Evolutionary conservation across 768 basidiomycete genomes (phyloP).

Genomic region (Xerocomellus intermedius): DNA sequence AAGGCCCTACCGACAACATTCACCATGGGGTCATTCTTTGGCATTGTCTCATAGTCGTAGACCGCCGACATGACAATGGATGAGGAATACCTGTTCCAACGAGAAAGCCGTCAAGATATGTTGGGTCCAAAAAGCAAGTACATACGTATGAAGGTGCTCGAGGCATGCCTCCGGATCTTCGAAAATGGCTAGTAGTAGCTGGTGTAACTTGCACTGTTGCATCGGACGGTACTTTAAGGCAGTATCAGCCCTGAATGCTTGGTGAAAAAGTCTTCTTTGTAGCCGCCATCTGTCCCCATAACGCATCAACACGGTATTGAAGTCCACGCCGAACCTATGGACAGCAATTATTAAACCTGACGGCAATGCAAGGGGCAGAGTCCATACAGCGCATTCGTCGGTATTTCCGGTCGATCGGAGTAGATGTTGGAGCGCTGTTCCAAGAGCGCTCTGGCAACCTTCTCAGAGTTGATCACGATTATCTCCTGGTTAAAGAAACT

Average conservation of each 20-base stretch:
- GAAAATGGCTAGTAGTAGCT: constrained; percentile 30
- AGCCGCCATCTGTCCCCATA: constrained; percentile 39
- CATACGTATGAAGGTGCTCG: constrained; percentile 21
- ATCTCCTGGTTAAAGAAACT: constrained; percentile 23
- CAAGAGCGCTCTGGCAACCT: constrained; percentile 27
- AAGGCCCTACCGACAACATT: constrained; percentile 25
- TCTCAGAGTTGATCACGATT: constrained; percentile 28
- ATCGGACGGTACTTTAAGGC: constrained; percentile 28
- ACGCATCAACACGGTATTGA: constrained; percentile 32
- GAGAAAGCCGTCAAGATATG: background rate
- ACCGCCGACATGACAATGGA: constrained; percentile 30
- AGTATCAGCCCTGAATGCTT: constrained; percentile 32
- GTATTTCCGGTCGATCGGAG: constrained; percentile 31
- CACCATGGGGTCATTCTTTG: constrained; percentile 30
- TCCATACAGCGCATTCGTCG: constrained; percentile 19
- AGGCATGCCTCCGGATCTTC: constrained; percentile 23
- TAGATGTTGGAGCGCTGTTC: constrained; percentile 29
- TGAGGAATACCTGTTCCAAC: constrained; percentile 22
- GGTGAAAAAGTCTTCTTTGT: constrained; percentile 37
- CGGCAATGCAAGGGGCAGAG: background rate
- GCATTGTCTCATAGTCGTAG: constrained; percentile 33
- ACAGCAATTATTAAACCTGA: background rate
- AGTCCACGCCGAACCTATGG: constrained; percentile 33
- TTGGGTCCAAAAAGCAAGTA: background rate
- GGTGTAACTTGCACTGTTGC: constrained; percentile 32